Evolutionary conservation across 139 green algal genomes (phyloP), one percentile per base, ranked within the genome.

Genomic region (Chlamydomonas sphaeroides): DNA sequence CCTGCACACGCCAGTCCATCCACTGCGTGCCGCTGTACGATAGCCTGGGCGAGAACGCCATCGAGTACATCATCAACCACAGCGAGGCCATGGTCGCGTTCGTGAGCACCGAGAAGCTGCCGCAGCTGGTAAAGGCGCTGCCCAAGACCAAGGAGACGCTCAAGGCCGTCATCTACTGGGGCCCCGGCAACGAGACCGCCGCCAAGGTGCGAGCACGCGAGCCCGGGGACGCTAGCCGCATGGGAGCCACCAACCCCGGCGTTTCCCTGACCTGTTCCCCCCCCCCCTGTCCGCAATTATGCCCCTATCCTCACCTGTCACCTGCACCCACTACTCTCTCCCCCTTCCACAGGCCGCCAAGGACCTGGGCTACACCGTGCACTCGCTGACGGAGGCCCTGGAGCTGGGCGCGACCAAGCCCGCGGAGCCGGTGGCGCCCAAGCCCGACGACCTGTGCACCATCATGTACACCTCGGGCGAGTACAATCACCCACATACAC

Each of bases 1-100:
- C 96, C 10, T 98, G 95, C 91, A 98, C 98, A 91, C 90, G 94
- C 32, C 91, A 96, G 83, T 93, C 77, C 62, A 53, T 93, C 11
- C 87, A 93, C 63, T 98, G 96, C 81, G 94, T 99, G n/a, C 96
- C 96, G 1, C 86, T 99, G 77, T 99, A 99, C 76, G 96, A 99
- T 84, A 94, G 94, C 21, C 89, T 99, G 74, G 96, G 96, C 8
- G 94, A 97, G 79, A 93, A 98, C 39, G 96, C 96, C 21, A 90
- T 99, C 18, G 94, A 98, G 88, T 99, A 93, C 87, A 98, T 98
- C 78, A 72, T 98, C 38, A 94, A 93, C 62, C 95, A 98, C 84
- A 73, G 67, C 2, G 94, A 95, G 80, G 67, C 88, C 3, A 84
- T 70, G 8, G 76, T 88, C 6, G 85, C 92, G 5, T 95, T 97